Base-by-base conservation (phyloP, 441 rosid species). In the Monsonia emarginata region DNA sequence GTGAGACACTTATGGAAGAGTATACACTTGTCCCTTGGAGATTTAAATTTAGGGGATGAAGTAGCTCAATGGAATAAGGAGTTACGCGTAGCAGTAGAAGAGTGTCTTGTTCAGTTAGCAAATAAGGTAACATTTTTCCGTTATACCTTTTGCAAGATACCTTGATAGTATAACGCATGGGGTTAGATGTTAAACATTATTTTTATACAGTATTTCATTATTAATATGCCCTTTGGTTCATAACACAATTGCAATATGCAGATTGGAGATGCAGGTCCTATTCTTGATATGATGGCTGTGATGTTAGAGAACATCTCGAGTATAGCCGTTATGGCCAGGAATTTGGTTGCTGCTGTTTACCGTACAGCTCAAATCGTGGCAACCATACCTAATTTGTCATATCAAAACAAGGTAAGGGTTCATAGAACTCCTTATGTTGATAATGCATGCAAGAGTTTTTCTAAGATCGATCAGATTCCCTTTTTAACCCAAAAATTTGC, bases 261-360 rank as follows among this genome's bases (percentile, higher is more conserved):
- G 97, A 90, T 95, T 66, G 98, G 99, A 78, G 96, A 95, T 76
- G 93, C 97, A 46, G 91, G 96, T 63, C 93, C 96, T 27, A 81
- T 89, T 74, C 93, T 95, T 71, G 95, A 89, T 73, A 79, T 86
- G 25, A 88, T 89, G 96, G 96, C 98, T 69, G 81, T 78, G 74
- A 91, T 89, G 91, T 76, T 95, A 84, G 98, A 91, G 82, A 91
- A 88, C 76, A 85, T 89, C 69, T 88, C 97, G 68, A 81, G 79
- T 77, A 72, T 86, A 76, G 76, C 89, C 28, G 84, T 82, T 61
- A 83, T 87, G 63, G 88, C 93, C 67, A 85, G 93, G 83, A 81
- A 93, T 30, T 89, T 92, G 30, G 76, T 89, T 52, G 77, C 82
- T 72, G 85, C 88, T 71, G 88, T 91, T 78, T 91, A 89, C 67